Evolutionary conservation across 140 eudicot genomes (phyloP).

Genomic region (Senecio squalidus): DNA sequence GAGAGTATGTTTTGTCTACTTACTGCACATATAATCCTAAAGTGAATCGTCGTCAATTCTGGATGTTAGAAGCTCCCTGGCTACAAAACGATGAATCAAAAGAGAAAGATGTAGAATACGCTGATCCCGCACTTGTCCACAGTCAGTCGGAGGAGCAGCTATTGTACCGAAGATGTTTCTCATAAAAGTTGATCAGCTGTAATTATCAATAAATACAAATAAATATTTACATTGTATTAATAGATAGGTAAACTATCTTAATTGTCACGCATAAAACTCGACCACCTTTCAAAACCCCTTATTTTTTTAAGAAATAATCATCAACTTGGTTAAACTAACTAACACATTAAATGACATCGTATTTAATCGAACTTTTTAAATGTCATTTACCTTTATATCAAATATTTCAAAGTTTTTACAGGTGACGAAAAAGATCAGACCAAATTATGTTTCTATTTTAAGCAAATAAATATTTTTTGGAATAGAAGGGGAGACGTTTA

Average conservation of each 20-base stretch:
- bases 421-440: too few species aligned
- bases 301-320: neutral
- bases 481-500: conserved; percentile 28
- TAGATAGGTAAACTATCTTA: neutral
- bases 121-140: neutral
- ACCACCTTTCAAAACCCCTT: too few species aligned
- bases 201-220: conserved; percentile 12
- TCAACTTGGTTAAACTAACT: too few species aligned
- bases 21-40: conserved; percentile 19
- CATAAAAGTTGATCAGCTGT: conserved; percentile 85
- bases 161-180: conserved; percentile 68
- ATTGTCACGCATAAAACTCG: neutral
- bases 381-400: too few species aligned
- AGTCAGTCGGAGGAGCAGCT: conserved; percentile 25
- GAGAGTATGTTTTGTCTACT: conserved; percentile 6
- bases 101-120: neutral
- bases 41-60: conserved; percentile 8
- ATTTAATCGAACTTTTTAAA: too few species aligned
- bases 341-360: too few species aligned
- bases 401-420: too few species aligned
- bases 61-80: conserved; percentile 24
- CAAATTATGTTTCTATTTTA: too few species aligned
- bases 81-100: conserved; percentile 34
- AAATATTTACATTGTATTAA: conserved; percentile 3
- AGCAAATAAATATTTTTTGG: too few species aligned